Conservation (phyloP, 2,329 filamentous ascomycete species). For the Rosellinia necatrix region DNA sequence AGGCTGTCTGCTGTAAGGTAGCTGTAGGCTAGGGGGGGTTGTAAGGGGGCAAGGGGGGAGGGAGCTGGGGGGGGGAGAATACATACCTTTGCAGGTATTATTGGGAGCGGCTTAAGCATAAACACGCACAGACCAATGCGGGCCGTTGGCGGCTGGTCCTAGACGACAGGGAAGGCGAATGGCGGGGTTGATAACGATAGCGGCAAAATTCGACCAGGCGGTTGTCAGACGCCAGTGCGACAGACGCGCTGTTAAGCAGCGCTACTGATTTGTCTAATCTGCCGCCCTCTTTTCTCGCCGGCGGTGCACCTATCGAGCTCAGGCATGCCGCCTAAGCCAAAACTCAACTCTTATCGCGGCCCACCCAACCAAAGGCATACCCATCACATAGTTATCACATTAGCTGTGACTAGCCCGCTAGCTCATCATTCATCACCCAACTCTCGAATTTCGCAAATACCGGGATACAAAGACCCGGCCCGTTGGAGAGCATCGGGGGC, state of each 20-base stretch:
- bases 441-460: too few relatives aligned
- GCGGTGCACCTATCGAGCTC: neutral
- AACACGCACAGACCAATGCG: constrained; percentile 13
- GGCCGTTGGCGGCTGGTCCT: constrained; percentile 24
- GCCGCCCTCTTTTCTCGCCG: constrained; percentile 18
- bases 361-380: too few relatives aligned
- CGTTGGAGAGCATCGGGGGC: neutral
- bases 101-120: neutral
- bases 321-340: neutral
- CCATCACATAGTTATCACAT: too few relatives aligned
- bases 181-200: constrained; percentile 23
- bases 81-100: too few relatives aligned
- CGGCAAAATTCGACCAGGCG: constrained; percentile 21
- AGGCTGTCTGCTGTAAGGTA: too few relatives aligned
- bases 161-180: constrained; percentile 1
- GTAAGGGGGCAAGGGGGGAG: too few relatives aligned
- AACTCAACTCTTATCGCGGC: too few relatives aligned
- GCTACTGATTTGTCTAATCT: constrained; percentile 30
- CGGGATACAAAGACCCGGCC: neutral
- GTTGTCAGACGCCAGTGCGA: constrained; percentile 26
- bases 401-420: too few relatives aligned
- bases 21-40: too few relatives aligned
- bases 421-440: too few relatives aligned
- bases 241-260: constrained; percentile 22
- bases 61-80: too few relatives aligned